Evolutionary conservation across 2,329 filamentous ascomycete genomes (phyloP), one percentile per base, ranked within the genome.

Genomic region (Allantophomopsis cytisporea): DNA sequence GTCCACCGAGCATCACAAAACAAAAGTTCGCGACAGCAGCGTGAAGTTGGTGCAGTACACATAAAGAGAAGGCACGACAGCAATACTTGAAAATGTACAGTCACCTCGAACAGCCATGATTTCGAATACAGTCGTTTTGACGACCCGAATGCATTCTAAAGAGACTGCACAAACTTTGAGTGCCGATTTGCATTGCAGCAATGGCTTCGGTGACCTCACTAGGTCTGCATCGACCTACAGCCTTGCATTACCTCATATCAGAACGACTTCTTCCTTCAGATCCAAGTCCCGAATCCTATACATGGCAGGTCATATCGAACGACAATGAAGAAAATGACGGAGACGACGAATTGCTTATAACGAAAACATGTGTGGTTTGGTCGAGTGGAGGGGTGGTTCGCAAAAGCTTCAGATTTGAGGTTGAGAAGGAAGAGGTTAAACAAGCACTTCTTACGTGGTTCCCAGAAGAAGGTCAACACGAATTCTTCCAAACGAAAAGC

Each of bases 171-270:
- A 28, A 28, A 28, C 11, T 28, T 28, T 8, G 23, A 28, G 23
- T 28, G 23, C 11, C 23, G 23, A 28, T 28, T 28, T 28, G 23
- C 23, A 37, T 28, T 32, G 43, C 39, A 47, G 45, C 48, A 48
- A 98, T 98, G 93, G 89, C 89, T 50, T 79, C 83, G 56, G 76
- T 95, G 62, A 83, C 77, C 60, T 95, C 89, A 47, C 73, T 95
- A 54, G 91, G 91, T 59, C 70, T 94, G 55, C 89, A 96, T 66
- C 79, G 83, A 63, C 88, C 93, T 44, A 76, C 83, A 44, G 87
- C 82, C 47, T 69, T 96, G 47, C 76, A 76, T 45, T 86, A 91
- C 65, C 78, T 94, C 47, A 73, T 94, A 49, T 71, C 80, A 49
- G 88, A 96, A 60, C 73, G 77, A 42, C 71, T 94, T 32, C 67